Percentiles rank a stretch among this genome's conserved stretches.
Conservation (phyloP, 495 filamentous ascomycete genomes). For the Bryoglossum gracile region DNA sequence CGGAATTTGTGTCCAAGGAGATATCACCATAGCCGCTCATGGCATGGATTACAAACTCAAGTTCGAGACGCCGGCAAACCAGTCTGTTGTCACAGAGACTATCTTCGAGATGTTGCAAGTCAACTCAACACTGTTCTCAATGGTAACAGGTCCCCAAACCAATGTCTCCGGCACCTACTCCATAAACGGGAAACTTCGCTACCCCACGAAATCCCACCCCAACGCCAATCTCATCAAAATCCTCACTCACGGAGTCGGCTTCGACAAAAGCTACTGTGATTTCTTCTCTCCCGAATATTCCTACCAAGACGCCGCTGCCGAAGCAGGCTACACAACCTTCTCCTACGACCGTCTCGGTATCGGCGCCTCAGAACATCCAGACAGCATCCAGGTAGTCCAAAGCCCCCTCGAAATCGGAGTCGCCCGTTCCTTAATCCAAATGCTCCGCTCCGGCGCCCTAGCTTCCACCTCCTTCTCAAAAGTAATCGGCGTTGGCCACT, state of each 20-base stretch:
- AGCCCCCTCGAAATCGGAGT: constrained; percentile 32
- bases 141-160: not conserved
- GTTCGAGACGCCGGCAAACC: not conserved
- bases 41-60: too few relatives aligned
- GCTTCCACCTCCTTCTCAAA: constrained; percentile 24
- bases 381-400: constrained; percentile 32
- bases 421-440: constrained; percentile 27
- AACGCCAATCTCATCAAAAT: too few relatives aligned
- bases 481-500: constrained; percentile 36
- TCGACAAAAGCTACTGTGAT: constrained; percentile 12
- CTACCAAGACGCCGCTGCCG: constrained; percentile 31
- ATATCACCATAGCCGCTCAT: too few relatives aligned
- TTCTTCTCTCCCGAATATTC: constrained; percentile 10
- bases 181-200: constrained; percentile 1
- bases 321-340: constrained; percentile 33
- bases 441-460: constrained; percentile 25
- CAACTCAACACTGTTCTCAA: not conserved
- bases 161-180: not conserved
- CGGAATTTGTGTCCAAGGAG: too few relatives aligned
- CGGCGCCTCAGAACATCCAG: constrained; percentile 31
- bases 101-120: not conserved
- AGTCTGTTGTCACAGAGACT: not conserved
- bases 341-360: constrained; percentile 37
- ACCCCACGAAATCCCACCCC: not conserved
- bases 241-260: constrained; percentile 13